Conservation (phyloP, 192 early-diverging fungal species). For the Obelidium mucronatum region DNA sequence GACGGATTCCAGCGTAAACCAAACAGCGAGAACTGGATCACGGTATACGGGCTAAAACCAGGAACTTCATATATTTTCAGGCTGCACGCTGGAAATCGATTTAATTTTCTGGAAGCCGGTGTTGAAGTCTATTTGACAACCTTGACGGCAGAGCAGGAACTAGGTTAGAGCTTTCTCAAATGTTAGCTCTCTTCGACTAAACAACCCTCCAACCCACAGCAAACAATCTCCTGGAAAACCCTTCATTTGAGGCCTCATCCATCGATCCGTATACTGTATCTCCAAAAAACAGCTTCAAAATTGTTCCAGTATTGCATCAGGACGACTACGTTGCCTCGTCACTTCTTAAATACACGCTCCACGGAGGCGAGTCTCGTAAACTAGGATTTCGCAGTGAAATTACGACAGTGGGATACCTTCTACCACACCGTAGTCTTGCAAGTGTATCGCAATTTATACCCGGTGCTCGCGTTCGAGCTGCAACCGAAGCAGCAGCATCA, state of each 20-base stretch:
- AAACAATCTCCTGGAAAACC: conserved; percentile 38
- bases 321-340: not conserved
- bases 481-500: not conserved
- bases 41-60: conserved; percentile 30
- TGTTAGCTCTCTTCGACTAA: no score
- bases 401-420: conserved; percentile 34
- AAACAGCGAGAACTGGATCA: conserved; percentile 27
- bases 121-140: conserved; percentile 15
- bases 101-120: conserved; percentile 29
- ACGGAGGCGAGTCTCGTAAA: no score
- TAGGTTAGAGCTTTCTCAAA: no score
- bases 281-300: not conserved
- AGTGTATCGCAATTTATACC: conserved; percentile 23
- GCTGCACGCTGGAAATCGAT: conserved; percentile 43
- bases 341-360: not conserved
- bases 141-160: not conserved
- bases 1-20: conserved; percentile 22
- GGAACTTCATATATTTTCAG: conserved; percentile 35
- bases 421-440: conserved; percentile 7
- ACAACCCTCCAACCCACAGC: no score
- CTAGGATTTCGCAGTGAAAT: conserved; percentile 32
- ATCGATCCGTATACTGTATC: conserved; percentile 9
- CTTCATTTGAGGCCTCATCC: conserved; percentile 33
- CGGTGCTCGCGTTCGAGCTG: not conserved
- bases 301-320: conserved; percentile 1